phyloP scores from a whole-genome alignment of 306 rosid genomes.

The Senna siamea region DNA sequence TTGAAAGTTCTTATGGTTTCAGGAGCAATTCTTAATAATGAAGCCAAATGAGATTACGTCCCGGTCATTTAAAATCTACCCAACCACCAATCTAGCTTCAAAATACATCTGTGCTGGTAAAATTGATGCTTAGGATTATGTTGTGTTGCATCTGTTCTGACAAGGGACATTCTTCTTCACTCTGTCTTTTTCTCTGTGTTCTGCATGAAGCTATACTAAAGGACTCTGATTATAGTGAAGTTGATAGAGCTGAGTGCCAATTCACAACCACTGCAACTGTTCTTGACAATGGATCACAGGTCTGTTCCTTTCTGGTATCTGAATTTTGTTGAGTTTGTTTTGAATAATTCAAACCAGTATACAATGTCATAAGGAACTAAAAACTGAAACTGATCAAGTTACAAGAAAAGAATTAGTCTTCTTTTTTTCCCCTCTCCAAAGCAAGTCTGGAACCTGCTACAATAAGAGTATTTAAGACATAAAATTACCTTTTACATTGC shows the following conservation, averaged over 20 bases:
- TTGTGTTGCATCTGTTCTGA: background rate
- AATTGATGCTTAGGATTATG: conserved; percentile 34
- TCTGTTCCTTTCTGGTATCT: conserved; percentile 36
- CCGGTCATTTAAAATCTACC: conserved; percentile 78
- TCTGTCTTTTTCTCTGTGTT: conserved; percentile 19
- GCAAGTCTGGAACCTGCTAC: background rate
- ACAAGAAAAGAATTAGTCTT: no score
- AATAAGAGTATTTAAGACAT: background rate
- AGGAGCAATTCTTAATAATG: conserved; percentile 91
- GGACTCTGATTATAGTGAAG: conserved; percentile 86
- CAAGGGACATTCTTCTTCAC: conserved; percentile 14
- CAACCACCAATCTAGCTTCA: conserved; percentile 84
- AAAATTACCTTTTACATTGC: background rate
- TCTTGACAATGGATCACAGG: conserved; percentile 92
- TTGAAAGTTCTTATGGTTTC: conserved; percentile 32
- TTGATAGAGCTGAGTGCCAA: conserved; percentile 94
- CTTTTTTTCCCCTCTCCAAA: background rate
- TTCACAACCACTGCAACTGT: conserved; percentile 81
- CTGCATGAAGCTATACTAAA: conserved; percentile 75
- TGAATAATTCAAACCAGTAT: conserved; percentile 5
- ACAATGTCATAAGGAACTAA: conserved; percentile 9
- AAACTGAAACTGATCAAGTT: no score
- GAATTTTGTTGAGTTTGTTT: background rate
- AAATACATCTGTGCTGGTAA: conserved; percentile 83
- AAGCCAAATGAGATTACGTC: conserved; percentile 72